Conservation (phyloP, 495 filamentous ascomycete genomes). For the Diplogelasinospora grovesii region DNA sequence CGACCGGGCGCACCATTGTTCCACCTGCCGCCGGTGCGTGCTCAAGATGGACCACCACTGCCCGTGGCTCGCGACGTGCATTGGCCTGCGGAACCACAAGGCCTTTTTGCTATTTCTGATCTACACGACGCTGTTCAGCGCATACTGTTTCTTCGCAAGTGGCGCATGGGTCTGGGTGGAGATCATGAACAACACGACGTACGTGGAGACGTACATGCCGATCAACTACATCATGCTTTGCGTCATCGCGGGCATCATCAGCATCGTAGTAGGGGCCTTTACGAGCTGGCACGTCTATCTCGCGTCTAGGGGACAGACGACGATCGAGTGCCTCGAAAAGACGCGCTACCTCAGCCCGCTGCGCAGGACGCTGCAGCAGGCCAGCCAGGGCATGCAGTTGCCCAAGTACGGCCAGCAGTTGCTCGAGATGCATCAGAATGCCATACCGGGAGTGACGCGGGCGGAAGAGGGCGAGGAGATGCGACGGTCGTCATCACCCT, state of each 20-base stretch:
- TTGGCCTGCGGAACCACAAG: slow-evolving; percentile 92
- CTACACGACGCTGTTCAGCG: slow-evolving; percentile 82
- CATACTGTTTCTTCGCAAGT: slow-evolving; percentile 67
- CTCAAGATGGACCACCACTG: slow-evolving; percentile 99
- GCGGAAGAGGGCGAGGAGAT: slow-evolving; percentile 71
- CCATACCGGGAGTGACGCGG: slow-evolving; percentile 70
- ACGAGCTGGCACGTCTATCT: slow-evolving; percentile 89
- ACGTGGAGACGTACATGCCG: slow-evolving; percentile 65
- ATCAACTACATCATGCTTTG: slow-evolving; percentile 85
- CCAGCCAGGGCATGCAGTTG: slow-evolving; percentile 41
- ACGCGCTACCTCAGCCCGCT: slow-evolving; percentile 83
- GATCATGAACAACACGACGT: slow-evolving; percentile 57
- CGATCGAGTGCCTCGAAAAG: slow-evolving; percentile 92
- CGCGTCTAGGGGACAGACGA: slow-evolving; percentile 71
- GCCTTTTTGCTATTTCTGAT: slow-evolving; percentile 89
- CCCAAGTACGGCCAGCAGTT: slow-evolving; percentile 70
- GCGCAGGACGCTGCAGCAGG: slow-evolving; percentile 58
- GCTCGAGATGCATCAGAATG: slow-evolving; percentile 74
- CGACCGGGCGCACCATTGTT: slow-evolving; percentile 95
- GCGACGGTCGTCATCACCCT: slow-evolving; percentile 10
- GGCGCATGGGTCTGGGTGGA: slow-evolving; percentile 75
- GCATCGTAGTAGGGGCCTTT: slow-evolving; percentile 80
- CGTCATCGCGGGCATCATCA: slow-evolving; percentile 84
- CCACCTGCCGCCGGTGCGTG: slow-evolving; percentile 83
- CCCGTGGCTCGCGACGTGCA: slow-evolving; percentile 94